Evolutionary conservation across 345 rosid species (phyloP).

Genomic region (Cardamine resedifolia): DNA sequence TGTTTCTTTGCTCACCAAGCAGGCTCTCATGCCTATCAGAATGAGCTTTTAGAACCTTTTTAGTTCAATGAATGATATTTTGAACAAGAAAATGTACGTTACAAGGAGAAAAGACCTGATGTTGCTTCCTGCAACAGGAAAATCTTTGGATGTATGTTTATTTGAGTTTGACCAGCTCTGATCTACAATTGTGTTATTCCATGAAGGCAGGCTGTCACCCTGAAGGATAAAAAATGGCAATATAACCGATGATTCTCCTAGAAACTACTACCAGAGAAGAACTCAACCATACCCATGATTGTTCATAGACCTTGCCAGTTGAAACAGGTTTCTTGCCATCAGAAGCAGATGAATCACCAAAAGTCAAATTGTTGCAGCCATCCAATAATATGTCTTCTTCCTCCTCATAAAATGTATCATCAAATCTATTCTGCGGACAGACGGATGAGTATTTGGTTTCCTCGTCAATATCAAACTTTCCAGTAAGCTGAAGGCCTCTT

Average conservation of each 20-base stretch:
- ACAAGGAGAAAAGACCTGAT: constrained; percentile 50
- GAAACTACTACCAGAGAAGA: constrained; percentile 25
- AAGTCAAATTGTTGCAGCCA: constrained; percentile 57
- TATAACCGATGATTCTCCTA: constrained; percentile 21
- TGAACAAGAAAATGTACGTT: background rate
- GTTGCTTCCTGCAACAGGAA: constrained; percentile 42
- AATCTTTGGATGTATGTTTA: constrained; percentile 45
- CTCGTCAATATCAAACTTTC: constrained; percentile 67
- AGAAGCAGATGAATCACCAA: constrained; percentile 58
- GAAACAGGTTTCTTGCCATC: constrained; percentile 37
- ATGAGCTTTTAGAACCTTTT: constrained; percentile 1
- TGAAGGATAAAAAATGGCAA: constrained; percentile 38
- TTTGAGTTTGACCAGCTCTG: constrained; percentile 36
- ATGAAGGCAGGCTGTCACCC: constrained; percentile 58
- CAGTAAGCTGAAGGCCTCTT: constrained; percentile 72
- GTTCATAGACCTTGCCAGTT: constrained; percentile 45
- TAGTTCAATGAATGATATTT: background rate
- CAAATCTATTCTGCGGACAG: constrained; percentile 48
- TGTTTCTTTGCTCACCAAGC: constrained; percentile 35
- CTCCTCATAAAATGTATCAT: constrained; percentile 69
- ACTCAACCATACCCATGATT: constrained; percentile 40
- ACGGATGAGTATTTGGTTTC: constrained; percentile 90
- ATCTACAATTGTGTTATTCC: constrained; percentile 42
- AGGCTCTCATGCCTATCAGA: constrained; percentile 24
- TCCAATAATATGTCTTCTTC: constrained; percentile 70